phyloP scores from a whole-genome alignment of 176 grass and related monocot species.

The Paspalum notatum region DNA sequence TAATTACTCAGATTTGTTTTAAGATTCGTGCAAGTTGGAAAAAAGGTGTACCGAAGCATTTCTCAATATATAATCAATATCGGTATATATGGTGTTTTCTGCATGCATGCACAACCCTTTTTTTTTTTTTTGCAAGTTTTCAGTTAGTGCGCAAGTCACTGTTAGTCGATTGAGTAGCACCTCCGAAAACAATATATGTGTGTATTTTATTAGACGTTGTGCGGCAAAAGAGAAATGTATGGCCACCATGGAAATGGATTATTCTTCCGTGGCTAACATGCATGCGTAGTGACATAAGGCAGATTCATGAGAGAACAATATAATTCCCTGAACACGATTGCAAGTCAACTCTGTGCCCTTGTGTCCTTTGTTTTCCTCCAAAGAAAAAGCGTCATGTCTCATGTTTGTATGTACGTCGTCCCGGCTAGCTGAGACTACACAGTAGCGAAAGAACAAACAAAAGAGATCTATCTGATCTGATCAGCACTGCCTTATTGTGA shows the following conservation, averaged over 20 bases:
- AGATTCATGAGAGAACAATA: conserved; percentile 21
- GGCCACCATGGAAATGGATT: conserved; percentile 22
- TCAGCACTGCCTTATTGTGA: background rate
- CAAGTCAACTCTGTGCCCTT: background rate
- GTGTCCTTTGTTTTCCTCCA: background rate
- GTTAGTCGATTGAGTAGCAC: conserved; percentile 12
- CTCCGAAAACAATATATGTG: background rate
- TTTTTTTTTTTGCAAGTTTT: background rate
- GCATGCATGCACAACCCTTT: background rate
- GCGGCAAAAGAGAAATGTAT: conserved; percentile 35
- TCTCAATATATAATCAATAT: no score
- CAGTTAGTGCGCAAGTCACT: conserved; percentile 35
- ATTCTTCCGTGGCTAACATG: background rate
- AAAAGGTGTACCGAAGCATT: no score
- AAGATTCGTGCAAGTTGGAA: no score
- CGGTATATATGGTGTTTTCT: background rate
- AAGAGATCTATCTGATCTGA: conserved; percentile 11
- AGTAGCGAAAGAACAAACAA: background rate
- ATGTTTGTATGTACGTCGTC: background rate
- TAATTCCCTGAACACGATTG: conserved; percentile 18
- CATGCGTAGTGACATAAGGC: background rate
- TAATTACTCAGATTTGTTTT: no score
- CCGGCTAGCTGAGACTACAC: background rate
- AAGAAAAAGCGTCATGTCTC: background rate
- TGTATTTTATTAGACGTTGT: conserved; percentile 18